phyloP scores from a whole-genome alignment of 129 eudicot genomes.

The Flaveria linearis region DNA sequence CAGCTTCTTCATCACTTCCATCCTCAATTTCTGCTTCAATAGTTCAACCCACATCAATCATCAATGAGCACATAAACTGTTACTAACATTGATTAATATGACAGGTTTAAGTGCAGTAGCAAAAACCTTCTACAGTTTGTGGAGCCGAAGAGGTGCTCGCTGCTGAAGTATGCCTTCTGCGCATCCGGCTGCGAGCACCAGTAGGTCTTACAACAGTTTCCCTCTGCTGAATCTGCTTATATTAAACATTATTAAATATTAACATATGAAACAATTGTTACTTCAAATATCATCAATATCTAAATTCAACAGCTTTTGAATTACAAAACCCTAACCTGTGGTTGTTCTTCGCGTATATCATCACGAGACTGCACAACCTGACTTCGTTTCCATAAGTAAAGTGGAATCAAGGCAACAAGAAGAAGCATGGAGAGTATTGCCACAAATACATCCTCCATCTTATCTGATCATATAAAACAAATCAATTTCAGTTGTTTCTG shows the following conservation, averaged over 20 bases:
- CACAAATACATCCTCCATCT: constrained; percentile 75
- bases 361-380: constrained; percentile 42
- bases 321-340: constrained; percentile 52
- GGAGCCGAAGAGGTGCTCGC: constrained; percentile 86
- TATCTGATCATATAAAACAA: constrained; percentile 18
- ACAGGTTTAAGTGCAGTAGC: neutral
- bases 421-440: constrained; percentile 78
- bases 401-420: constrained; percentile 63
- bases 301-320: neutral
- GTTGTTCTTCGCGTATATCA: constrained; percentile 47
- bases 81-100: neutral
- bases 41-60: neutral
- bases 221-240: constrained; percentile 57
- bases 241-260: neutral
- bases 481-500: neutral
- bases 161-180: constrained; percentile 71
- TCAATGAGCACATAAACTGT: neutral
- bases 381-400: constrained; percentile 80
- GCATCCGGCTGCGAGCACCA: constrained; percentile 75
- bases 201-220: constrained; percentile 65
- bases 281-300: neutral
- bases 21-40: constrained; percentile 56
- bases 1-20: constrained; percentile 86
- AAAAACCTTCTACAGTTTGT: constrained; percentile 65
- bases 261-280: too few species aligned